Percentiles rank a stretch among this genome's conserved stretches.
Conservation (phyloP, 2,329 filamentous ascomycete species). For the Aspergillus ochraceoroseus region DNA sequence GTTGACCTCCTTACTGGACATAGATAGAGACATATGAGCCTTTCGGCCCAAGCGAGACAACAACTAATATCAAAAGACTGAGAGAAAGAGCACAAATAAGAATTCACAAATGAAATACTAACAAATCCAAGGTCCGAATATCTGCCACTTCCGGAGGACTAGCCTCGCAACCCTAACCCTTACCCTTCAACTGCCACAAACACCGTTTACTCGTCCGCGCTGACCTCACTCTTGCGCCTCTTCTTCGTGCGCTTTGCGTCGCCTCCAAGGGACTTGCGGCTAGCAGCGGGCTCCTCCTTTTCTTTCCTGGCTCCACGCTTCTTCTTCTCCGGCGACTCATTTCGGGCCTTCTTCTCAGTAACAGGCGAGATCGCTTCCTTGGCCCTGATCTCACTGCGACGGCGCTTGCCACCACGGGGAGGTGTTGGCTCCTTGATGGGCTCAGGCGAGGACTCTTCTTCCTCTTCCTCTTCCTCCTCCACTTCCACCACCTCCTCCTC, state of each 20-base stretch:
- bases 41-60: too few species aligned
- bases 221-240: slow-evolving; percentile 47
- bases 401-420: slow-evolving; percentile 43
- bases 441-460: slow-evolving; percentile 34
- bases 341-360: slow-evolving; percentile 20
- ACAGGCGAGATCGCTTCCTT: slow-evolving; percentile 29
- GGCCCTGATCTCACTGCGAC: slow-evolving; percentile 39
- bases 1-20: too few species aligned
- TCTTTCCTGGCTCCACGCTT: slow-evolving; percentile 28
- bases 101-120: background rate
- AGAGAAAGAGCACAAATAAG: too few species aligned
- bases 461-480: slow-evolving; percentile 28
- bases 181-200: background rate
- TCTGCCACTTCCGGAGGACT: slow-evolving; percentile 2
- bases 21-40: too few species aligned
- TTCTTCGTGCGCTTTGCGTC: slow-evolving; percentile 41
- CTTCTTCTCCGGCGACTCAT: slow-evolving; percentile 34
- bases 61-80: too few species aligned
- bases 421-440: slow-evolving; percentile 43
- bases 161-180: background rate
- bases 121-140: slow-evolving; percentile 8
- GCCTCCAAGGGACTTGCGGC: slow-evolving; percentile 29
- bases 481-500: slow-evolving; percentile 10
- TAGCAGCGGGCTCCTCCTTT: slow-evolving; percentile 27
- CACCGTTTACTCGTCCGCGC: slow-evolving; percentile 21